These are phyloP conservation scores for Tympanopsis confertula DNA, from an alignment of 2,329 filamentous ascomycete species.

Conservation along the genomic window DNA sequence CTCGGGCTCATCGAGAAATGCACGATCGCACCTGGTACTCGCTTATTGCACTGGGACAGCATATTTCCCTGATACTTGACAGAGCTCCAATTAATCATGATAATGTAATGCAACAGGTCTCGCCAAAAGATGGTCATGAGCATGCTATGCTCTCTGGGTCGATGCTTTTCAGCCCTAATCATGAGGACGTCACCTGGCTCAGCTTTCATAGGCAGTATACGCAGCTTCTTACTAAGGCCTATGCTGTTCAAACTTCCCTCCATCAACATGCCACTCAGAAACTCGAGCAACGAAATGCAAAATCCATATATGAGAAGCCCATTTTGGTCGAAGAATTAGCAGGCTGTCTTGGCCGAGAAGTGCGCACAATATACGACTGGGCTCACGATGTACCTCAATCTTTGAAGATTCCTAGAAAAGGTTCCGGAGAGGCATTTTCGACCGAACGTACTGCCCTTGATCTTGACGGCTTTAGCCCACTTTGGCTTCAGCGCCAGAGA, in stretches of 20 bases:
- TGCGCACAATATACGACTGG: constrained; percentile 19
- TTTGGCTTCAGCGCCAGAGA: constrained; percentile 19
- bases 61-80: constrained; percentile 31
- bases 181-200: constrained; percentile 23
- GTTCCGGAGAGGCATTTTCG: constrained; percentile 12
- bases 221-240: constrained; percentile 18
- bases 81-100: constrained; percentile 25
- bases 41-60: constrained; percentile 34
- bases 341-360: constrained; percentile 6
- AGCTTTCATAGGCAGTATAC: constrained; percentile 19
- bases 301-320: no score
- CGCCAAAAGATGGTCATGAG: constrained; percentile 22
- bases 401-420: constrained; percentile 19
- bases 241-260: constrained; percentile 19
- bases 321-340: no score
- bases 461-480: constrained; percentile 14
- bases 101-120: constrained; percentile 17
- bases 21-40: constrained; percentile 39
- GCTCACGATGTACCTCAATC: constrained; percentile 18
- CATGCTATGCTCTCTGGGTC: constrained; percentile 15
- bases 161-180: constrained; percentile 15
- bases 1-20: constrained; percentile 23
- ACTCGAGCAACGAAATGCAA: no score
- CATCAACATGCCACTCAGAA: no score
- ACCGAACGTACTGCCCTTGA: constrained; percentile 12